Base-by-base conservation (phyloP, 768 basidiomycete genomes). In the Podaxis sp. region DNA sequence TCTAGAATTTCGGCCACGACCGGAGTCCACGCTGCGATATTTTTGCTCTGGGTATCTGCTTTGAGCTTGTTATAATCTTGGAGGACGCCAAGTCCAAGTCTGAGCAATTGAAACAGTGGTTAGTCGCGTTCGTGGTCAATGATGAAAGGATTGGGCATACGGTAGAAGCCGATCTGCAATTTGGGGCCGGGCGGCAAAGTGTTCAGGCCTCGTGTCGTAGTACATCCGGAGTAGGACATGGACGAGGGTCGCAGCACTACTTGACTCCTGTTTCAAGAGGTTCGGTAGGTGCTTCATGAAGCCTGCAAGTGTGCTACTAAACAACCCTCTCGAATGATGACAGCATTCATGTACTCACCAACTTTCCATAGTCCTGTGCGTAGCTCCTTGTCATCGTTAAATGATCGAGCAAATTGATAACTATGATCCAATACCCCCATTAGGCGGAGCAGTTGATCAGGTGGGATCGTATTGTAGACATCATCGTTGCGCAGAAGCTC, bases 271-370 rank as follows among this genome's bases (percentile, higher is more conserved):
- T 74, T 99, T 98, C 59, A 99, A 77, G 46, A 99, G 84, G 76
- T 99, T 99, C 0, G 97, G 97, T 33, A 99, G 77, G 73, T 99
- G 97, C 73, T 98, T 97, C 97, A 99, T 99, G 78, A 99, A 99
- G 6, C 97, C 96, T 98, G 64, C 12, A 17, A 49, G 49, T 24
- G 22, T 50, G 17, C 36, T 13, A 12, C n/a, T 57, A 28, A 40
- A 46, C 37, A 28, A 26, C 48, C 4, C 20, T 12, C 24, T 36
- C 12, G 46, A 57, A n/a, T 17, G 3, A 8, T 38, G 12, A 15
- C 44, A 28, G 17, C 37, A 41, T 24, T 24, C 36, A 13, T 8
- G n/a, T 37, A 88, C 96, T 76, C 65, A 94, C 96, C 96, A 69
- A 98, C 97, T 97, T 96, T 99, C 97, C 97, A 99, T 61, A 99